Base-by-base conservation (phyloP, 352 stramenopile species). In the Pythium coloratum region DNA sequence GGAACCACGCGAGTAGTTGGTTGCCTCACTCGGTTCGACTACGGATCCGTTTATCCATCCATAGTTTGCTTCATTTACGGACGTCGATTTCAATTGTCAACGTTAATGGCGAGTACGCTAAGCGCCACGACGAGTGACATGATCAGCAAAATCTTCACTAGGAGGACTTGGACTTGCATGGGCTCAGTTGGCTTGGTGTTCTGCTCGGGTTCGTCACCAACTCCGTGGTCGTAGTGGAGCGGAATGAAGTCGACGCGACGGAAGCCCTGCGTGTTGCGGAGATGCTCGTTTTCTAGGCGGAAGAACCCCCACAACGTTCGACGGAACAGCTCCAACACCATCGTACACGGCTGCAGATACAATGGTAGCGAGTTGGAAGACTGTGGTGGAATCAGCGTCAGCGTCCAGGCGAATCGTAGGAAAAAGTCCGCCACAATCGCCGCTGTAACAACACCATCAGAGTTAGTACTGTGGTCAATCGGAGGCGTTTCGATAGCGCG, bases 271-370 rank as follows among this genome's bases (percentile, higher is more conserved):
- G 86, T 95, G 70, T 94, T 95, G 72, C 88, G 86, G 54, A 94
- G 57, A 55, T 94, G 86, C 72, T 95, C 88, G 53, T 94, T 95
- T 62, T 95, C 88, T 32, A 95, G 75, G 1, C 80, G 76, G 56
- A 95, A 95, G 59, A 95, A 93, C 66, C 88, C 91, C 88, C 88
- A 95, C 49, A 92, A 90, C 8, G 88, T 95, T 42, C 88, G 84
- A 13, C 88, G 84, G 42, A 95, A 91, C 18, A 93, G 77, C 72
- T 95, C 88, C 4, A 90, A 62, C 20, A 95, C 82, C 82, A 93
- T 95, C 18, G 88, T 93, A 55, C 92, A 91, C 47, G 86, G 88
- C 72, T 92, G 86, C 40, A 95, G 59, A 47, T 95, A 95, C 34
- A 92, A 68, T 20, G 82, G 82, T 10, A 95, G 76, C 38, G 69